Conservation (phyloP, 352 stramenopile genomes). For the Phytopythium mirpurense region DNA sequence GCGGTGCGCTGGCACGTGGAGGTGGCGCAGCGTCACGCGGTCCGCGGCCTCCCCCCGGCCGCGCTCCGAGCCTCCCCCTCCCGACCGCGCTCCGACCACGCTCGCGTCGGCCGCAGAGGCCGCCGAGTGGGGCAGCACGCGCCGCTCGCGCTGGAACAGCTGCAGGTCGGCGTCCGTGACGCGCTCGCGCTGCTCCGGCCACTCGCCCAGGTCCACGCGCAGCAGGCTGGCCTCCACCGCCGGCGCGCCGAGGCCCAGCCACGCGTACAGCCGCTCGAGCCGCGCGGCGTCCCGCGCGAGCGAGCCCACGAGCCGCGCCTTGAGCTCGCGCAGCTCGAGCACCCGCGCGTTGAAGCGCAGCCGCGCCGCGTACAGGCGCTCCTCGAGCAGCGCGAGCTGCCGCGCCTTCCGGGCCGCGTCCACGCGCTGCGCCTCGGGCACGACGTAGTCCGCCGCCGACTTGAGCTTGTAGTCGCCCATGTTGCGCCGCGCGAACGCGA, state of each 20-base stretch:
- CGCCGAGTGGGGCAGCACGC: slow-evolving; percentile 31
- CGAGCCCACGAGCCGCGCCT: slow-evolving; percentile 73
- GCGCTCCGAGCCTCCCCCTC: too few species aligned
- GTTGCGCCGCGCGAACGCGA: slow-evolving; percentile 81
- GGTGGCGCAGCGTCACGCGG: slow-evolving; percentile 1
- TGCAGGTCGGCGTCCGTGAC: slow-evolving; percentile 79
- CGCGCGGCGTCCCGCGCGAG: slow-evolving; percentile 53
- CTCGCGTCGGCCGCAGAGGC: slow-evolving; percentile 1
- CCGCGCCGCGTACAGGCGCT: slow-evolving; percentile 72
- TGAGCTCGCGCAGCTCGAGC: slow-evolving; percentile 86
- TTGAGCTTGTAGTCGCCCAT: slow-evolving; percentile 94
- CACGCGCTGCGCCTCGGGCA: slow-evolving; percentile 85
- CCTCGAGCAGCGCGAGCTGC: slow-evolving; percentile 85
- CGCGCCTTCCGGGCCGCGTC: slow-evolving; percentile 87
- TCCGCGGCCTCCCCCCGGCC: background rate
- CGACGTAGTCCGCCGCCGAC: slow-evolving; percentile 78
- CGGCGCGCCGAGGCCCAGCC: slow-evolving; percentile 21
- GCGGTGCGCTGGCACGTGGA: background rate
- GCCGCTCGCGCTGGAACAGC: slow-evolving; percentile 54
- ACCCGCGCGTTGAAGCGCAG: slow-evolving; percentile 90
- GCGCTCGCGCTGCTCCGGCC: slow-evolving; percentile 85
- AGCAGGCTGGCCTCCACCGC: slow-evolving; percentile 11
- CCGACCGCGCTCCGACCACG: too few species aligned
- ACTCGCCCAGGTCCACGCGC: slow-evolving; percentile 70
- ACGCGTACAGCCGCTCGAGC: slow-evolving; percentile 37